These are phyloP conservation scores for Wickerhamiella allomyrinae DNA, from an alignment of 805 yeast genomes.

Conservation along the genomic window DNA sequence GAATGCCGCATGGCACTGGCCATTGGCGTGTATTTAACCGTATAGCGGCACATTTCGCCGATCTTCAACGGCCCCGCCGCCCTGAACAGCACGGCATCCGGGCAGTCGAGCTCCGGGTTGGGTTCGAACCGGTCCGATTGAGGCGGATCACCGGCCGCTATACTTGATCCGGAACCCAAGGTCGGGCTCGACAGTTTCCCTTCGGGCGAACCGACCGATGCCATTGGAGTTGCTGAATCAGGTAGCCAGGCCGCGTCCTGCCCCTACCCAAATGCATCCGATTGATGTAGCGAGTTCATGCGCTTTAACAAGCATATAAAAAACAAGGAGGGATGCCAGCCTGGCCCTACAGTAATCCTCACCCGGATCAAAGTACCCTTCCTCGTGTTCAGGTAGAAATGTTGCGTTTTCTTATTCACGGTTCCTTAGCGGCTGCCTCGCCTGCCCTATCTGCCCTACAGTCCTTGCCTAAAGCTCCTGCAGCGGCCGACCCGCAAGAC, in stretches of 20 bases:
- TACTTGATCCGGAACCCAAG: neutral
- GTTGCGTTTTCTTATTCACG: neutral
- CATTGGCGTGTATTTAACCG: conserved; percentile 36
- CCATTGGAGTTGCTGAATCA: neutral
- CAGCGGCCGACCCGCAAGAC: neutral
- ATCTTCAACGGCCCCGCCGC: conserved; percentile 19
- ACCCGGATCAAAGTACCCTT: no score
- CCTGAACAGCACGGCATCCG: conserved; percentile 10
- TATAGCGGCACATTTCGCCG: conserved; percentile 47
- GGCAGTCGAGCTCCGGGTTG: no score
- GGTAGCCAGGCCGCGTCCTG: neutral
- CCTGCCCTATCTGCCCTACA: neutral
- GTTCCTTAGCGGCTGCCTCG: neutral
- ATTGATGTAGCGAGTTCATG: no score
- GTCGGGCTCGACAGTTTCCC: neutral
- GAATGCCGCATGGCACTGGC: conserved; percentile 6
- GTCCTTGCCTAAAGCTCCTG: neutral
- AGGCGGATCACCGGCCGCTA: no score
- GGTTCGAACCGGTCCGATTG: no score
- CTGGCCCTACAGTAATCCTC: no score
- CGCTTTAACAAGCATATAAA: no score
- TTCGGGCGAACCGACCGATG: neutral
- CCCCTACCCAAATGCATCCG: no score
- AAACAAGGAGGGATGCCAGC: no score
- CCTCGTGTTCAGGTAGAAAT: neutral